Evolutionary conservation across 371 early-diverging fungal genomes (phyloP), one percentile per base, ranked within the genome.

Genomic region (Mucor plumbeus): DNA sequence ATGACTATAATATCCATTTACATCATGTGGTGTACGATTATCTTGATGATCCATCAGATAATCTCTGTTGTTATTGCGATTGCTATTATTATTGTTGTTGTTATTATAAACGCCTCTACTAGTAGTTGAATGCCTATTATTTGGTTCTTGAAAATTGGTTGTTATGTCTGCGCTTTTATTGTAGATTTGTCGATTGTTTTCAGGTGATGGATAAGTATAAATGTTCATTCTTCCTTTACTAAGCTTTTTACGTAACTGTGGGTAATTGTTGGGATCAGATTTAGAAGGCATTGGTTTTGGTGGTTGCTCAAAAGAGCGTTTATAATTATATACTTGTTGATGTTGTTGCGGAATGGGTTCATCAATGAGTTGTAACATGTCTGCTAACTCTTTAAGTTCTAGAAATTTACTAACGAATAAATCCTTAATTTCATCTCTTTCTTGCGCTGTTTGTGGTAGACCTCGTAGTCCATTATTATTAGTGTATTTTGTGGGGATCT

Each of bases 301-400:
- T 8, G 19, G 11, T 11, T 38, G 38, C 17, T 48, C 43, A 60
- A 31, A 26, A 7, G 44, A 43, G 36, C 34, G 40, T 1, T 41
- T 21, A 13, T 48, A 8, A 17, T 59, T 40, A n/a, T 50, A 50
- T 21, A 21, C 21, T 50, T n/a, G 26, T 11, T 26, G 50, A 9
- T 26, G 26, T 50, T n/a, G 26, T 11, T 26, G 50, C 9, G 50
- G 50, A 50, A 5, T 50, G n/a, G 34, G 15, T 17, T 31, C 47
- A 0, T 61, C 58, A 4, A 69, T 39, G 10, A 48, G 57, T 7
- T 65, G 47, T 15, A 70, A 34, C 65, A 70, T 70, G 4, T 70
- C 70, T 26, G 70, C 70, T 35, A 70, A 39, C 35, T 70, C 70
- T n/a, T 62, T 58, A 11, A 70, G 50, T 5, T 50, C 50, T 50